Conservation (phyloP, 768 basidiomycete genomes). For the Amyloporia xantha region DNA sequence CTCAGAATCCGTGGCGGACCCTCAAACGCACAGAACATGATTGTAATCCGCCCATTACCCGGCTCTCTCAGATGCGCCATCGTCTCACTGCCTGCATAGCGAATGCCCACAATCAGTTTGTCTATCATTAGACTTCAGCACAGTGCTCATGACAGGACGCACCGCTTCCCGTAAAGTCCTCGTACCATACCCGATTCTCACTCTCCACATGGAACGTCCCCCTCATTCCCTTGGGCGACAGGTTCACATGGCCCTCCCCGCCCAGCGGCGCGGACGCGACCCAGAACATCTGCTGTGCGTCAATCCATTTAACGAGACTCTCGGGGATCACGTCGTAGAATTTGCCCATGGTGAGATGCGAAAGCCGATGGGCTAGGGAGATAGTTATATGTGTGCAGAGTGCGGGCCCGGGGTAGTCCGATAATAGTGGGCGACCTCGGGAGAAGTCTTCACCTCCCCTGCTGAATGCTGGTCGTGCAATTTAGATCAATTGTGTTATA, state of each 20-base stretch:
- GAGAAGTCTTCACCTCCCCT: too few relatives aligned
- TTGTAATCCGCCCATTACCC: slow-evolving; percentile 50
- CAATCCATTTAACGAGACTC: slow-evolving; percentile 48
- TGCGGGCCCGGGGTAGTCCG: too few relatives aligned
- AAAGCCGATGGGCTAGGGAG: too few relatives aligned
- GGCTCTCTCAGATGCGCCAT: slow-evolving; percentile 53
- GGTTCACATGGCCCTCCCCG: slow-evolving; percentile 52
- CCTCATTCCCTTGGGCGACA: slow-evolving; percentile 59
- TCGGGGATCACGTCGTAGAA: slow-evolving; percentile 51
- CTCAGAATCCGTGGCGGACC: slow-evolving; percentile 54
- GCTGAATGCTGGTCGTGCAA: too few relatives aligned
- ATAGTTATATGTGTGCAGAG: too few relatives aligned
- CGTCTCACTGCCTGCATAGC: slow-evolving; percentile 47
- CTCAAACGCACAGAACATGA: slow-evolving; percentile 56
- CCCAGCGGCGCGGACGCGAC: slow-evolving; percentile 60
- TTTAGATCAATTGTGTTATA: too few relatives aligned
- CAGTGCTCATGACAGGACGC: too few relatives aligned
- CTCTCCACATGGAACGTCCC: slow-evolving; percentile 56
- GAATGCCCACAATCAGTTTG: background rate
- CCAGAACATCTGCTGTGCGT: slow-evolving; percentile 63
- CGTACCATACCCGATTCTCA: slow-evolving; percentile 58
- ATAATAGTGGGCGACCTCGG: too few relatives aligned
- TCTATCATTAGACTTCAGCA: too few relatives aligned
- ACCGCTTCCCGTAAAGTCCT: slow-evolving; percentile 70
- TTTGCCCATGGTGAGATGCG: slow-evolving; percentile 52